phyloP scores from a whole-genome alignment of 2,329 filamentous ascomycete species.

The Fusarium keratoplasticum region DNA sequence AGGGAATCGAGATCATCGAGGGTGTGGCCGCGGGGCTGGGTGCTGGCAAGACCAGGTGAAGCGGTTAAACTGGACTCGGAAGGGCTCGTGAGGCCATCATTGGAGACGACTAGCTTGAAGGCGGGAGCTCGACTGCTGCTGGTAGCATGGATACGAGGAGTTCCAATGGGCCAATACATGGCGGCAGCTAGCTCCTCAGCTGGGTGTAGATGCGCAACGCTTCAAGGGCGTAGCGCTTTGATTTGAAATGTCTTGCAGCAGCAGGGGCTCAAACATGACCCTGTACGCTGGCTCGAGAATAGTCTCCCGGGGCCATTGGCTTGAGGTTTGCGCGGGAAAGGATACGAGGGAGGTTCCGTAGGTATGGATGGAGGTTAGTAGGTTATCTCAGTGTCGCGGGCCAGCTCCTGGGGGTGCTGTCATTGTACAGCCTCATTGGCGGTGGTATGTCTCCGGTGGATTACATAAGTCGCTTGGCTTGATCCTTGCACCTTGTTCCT shows the following conservation, averaged over 20 bases:
- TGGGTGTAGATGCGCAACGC: constrained; percentile 35
- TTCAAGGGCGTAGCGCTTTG: constrained; percentile 29
- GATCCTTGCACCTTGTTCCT: constrained; percentile 10
- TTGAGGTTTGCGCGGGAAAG: constrained; percentile 20
- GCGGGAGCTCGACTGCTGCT: constrained; percentile 71
- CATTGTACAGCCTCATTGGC: constrained; percentile 31
- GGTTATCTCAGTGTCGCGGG: constrained; percentile 25
- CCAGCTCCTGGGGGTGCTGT: constrained; percentile 34
- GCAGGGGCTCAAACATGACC: constrained; percentile 44
- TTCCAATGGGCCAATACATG: constrained; percentile 95
- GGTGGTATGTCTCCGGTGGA: background rate
- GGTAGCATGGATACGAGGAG: constrained; percentile 84
- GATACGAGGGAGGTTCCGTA: constrained; percentile 24
- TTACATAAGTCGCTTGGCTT: constrained; percentile 25
- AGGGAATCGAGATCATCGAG: constrained; percentile 52
- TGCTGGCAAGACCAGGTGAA: constrained; percentile 27
- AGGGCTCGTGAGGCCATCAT: constrained; percentile 67
- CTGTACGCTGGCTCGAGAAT: constrained; percentile 28
- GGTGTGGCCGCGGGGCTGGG: constrained; percentile 40
- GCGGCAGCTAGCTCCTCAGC: constrained; percentile 49
- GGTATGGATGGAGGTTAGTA: constrained; percentile 2
- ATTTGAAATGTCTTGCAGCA: constrained; percentile 23
- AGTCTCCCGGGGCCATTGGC: constrained; percentile 38
- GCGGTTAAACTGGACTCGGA: constrained; percentile 42
- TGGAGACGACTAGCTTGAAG: constrained; percentile 64